phyloP scores from a whole-genome alignment of 225 moss, liverwort and hornwort genomes.

The Marchantia paleacea region DNA sequence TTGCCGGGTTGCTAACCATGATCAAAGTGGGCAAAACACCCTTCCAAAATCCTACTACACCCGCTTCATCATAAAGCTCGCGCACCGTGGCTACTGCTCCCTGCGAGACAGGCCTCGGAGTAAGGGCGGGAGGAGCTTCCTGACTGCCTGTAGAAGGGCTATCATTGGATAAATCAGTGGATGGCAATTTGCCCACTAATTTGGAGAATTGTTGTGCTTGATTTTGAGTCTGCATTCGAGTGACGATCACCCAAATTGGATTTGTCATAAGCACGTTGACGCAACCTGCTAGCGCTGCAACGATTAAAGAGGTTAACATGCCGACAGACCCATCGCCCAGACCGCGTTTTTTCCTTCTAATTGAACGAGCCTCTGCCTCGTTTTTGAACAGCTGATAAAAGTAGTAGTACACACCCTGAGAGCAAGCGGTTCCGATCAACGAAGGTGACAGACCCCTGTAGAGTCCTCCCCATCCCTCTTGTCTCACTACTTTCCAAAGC shows the following conservation, averaged over 20 bases:
- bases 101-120: conserved; percentile 14
- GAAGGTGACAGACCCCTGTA: conserved; percentile 86
- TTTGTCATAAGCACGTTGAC: conserved; percentile 85
- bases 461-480: conserved; percentile 94
- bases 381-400: conserved; percentile 91
- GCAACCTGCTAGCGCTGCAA: conserved; percentile 90
- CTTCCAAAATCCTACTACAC: conserved; percentile 74
- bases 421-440: conserved; percentile 79
- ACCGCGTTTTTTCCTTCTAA: conserved; percentile 55
- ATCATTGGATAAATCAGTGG: background rate
- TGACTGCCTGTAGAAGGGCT: background rate
- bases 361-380: conserved; percentile 66
- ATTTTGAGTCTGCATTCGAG: conserved; percentile 68
- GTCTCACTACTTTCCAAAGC: conserved; percentile 65
- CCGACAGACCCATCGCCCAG: conserved; percentile 81
- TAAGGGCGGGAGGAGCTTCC: background rate
- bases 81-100: conserved; percentile 62
- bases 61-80: conserved; percentile 58
- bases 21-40: conserved; percentile 69
- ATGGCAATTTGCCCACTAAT: background rate
- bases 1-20: conserved; percentile 80
- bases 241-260: conserved; percentile 99
- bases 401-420: conserved; percentile 99
- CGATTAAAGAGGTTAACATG: conserved; percentile 77
- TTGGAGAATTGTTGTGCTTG: conserved; percentile 11